Evolutionary conservation across 352 stramenopile genomes (phyloP).

Genomic region (Globisporangium nodosum): DNA sequence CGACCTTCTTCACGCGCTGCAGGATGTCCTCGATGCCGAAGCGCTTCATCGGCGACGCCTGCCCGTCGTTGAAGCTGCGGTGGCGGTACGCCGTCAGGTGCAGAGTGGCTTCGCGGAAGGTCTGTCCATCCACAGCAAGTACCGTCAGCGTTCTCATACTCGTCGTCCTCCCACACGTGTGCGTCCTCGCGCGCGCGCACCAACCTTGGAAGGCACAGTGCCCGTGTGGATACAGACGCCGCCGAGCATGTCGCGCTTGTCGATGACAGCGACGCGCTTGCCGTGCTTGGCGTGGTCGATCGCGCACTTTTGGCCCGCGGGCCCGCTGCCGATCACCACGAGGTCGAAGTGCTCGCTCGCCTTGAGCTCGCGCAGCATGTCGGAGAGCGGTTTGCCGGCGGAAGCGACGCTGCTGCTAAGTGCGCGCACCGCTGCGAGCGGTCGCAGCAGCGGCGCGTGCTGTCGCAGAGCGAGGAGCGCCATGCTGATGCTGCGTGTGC

Average conservation of each 20-base stretch:
- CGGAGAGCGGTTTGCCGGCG: constrained; percentile 25
- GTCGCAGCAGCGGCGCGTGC: neutral
- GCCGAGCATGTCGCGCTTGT: constrained; percentile 87
- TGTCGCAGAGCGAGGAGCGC: constrained; percentile 9
- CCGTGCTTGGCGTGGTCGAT: constrained; percentile 87
- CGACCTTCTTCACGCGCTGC: constrained; percentile 79
- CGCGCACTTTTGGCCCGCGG: constrained; percentile 86
- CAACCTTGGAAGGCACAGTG: constrained; percentile 82
- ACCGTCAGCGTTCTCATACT: too few relatives aligned
- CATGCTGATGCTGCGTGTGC: constrained; percentile 1
- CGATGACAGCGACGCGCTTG: constrained; percentile 79
- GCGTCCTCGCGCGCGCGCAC: neutral
- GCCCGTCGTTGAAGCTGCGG: constrained; percentile 83
- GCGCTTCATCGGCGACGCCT: constrained; percentile 56
- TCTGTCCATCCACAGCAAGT: constrained; percentile 26
- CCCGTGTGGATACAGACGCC: constrained; percentile 88
- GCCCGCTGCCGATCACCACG: constrained; percentile 87
- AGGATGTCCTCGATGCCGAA: constrained; percentile 81
- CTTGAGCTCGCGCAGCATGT: constrained; percentile 75
- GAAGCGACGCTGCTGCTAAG: constrained; percentile 1
- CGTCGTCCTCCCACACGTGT: too few relatives aligned
- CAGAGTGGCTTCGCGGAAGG: constrained; percentile 86
- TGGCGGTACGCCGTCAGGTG: constrained; percentile 87
- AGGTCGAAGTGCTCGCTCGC: constrained; percentile 86
- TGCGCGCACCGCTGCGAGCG: neutral